Evolutionary conservation across 768 basidiomycete genomes (phyloP).

Genomic region (Sporobolomyces roseus): DNA sequence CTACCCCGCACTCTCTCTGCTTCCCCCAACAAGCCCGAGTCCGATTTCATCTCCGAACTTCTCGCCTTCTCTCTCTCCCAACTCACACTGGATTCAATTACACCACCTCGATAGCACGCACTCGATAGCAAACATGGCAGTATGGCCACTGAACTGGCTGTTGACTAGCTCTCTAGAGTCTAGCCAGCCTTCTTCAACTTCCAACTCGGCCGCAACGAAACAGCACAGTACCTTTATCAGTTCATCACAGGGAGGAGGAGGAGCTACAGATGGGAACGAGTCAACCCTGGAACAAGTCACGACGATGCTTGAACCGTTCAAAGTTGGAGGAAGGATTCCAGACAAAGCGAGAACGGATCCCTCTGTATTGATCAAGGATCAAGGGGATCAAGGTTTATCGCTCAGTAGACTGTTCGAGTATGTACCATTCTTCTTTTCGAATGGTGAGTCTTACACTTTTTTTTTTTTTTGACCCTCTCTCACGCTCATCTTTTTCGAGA

Average conservation of each 20-base stretch:
- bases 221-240: background rate
- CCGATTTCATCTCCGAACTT: no score
- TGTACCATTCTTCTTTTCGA: constrained; percentile 41
- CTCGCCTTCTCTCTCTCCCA: no score
- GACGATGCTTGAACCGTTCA: constrained; percentile 37
- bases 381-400: constrained; percentile 8
- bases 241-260: constrained; percentile 6
- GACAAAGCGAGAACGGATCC: constrained; percentile 37
- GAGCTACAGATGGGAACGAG: background rate
- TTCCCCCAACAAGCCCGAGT: background rate
- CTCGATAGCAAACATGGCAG: constrained; percentile 1
- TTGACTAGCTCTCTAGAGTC: background rate
- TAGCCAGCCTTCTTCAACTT: background rate
- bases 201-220: background rate
- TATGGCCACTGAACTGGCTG: constrained; percentile 18
- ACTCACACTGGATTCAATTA: background rate
- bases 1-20: background rate
- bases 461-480: background rate
- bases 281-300: constrained; percentile 27
- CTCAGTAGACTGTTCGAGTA: constrained; percentile 37
- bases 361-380: constrained; percentile 8
- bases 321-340: constrained; percentile 8
- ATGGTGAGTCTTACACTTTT: constrained; percentile 30
- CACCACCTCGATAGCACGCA: background rate
- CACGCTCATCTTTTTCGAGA: background rate